Evolutionary conservation across 164 flowering plant species (phyloP).

Genomic region (Protea cynaroides): DNA sequence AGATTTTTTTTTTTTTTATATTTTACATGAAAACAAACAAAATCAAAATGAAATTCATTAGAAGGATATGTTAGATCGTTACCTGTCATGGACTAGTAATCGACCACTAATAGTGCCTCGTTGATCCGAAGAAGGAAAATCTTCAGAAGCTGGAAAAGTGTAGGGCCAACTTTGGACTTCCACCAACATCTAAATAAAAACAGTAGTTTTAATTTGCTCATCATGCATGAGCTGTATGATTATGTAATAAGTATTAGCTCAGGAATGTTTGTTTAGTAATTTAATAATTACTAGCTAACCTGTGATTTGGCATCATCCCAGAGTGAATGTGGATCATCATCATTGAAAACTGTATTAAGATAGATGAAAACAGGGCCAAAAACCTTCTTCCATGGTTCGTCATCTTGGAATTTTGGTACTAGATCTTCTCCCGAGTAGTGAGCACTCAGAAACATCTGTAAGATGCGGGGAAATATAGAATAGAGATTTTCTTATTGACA

Average conservation of each 20-base stretch:
- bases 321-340: slow-evolving; percentile 35
- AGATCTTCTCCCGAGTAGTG: slow-evolving; percentile 76
- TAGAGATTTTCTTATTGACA: too few species aligned
- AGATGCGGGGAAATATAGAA: too few species aligned
- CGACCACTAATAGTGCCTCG: slow-evolving; percentile 68
- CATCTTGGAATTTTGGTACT: slow-evolving; percentile 32
- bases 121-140: slow-evolving; percentile 47
- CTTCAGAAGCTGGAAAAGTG: slow-evolving; percentile 59
- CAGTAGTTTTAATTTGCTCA: too few species aligned
- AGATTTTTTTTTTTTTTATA: too few species aligned
- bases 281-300: slow-evolving; percentile 23
- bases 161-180: slow-evolving; percentile 91
- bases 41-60: too few species aligned
- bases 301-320: slow-evolving; percentile 85
- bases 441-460: slow-evolving; percentile 63
- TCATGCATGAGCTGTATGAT: too few species aligned
- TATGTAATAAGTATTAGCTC: too few species aligned
- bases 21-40: too few species aligned
- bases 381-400: slow-evolving; percentile 91
- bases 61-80: too few species aligned
- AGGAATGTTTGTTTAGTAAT: too few species aligned
- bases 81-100: slow-evolving; percentile 64
- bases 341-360: slow-evolving; percentile 42
- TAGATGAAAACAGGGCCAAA: slow-evolving; percentile 30
- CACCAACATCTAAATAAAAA: slow-evolving; percentile 38